phyloP scores from a whole-genome alignment of 495 filamentous ascomycete species.

The Penicillium maclennaniae region DNA sequence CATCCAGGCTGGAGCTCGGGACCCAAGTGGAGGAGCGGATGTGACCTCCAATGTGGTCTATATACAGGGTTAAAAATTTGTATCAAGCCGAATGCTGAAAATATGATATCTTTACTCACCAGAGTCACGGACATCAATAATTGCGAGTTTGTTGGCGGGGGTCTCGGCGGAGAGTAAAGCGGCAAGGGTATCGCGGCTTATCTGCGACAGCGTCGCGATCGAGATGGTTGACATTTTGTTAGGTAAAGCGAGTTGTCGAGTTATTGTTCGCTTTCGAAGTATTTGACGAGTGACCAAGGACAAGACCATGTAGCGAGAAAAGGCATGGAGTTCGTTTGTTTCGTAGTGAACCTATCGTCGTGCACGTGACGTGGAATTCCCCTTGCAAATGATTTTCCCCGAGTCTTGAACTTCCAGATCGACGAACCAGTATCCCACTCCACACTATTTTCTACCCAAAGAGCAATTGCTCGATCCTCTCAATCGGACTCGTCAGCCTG shows the following conservation, averaged over 20 bases:
- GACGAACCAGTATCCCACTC: conserved; percentile 6
- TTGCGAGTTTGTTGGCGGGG: conserved; percentile 51
- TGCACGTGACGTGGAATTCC: conserved; percentile 29
- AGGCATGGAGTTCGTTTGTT: background rate
- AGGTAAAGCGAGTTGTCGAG: too few species aligned
- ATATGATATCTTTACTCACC: conserved; percentile 35
- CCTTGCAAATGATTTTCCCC: conserved; percentile 15
- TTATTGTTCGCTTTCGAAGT: background rate
- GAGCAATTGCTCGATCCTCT: background rate
- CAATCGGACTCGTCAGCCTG: conserved; percentile 3
- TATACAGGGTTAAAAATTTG: background rate
- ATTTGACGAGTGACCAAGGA: background rate
- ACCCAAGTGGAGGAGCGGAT: conserved; percentile 70
- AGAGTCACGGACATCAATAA: conserved; percentile 87
- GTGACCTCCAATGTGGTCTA: conserved; percentile 92
- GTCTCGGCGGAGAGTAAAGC: conserved; percentile 34
- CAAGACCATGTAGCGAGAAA: background rate
- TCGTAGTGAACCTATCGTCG: background rate
- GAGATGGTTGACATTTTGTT: conserved; percentile 52
- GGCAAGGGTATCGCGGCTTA: conserved; percentile 61
- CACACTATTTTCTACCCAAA: background rate
- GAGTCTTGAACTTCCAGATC: conserved; percentile 5
- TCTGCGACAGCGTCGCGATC: conserved; percentile 59
- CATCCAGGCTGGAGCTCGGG: conserved; percentile 68
- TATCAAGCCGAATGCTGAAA: background rate